Percentiles rank a stretch among this genome's conserved stretches.
These are phyloP conservation scores for Colletotrichum sp. DNA, from an alignment of 2,329 filamentous ascomycete genomes.

Conservation along the genomic window DNA sequence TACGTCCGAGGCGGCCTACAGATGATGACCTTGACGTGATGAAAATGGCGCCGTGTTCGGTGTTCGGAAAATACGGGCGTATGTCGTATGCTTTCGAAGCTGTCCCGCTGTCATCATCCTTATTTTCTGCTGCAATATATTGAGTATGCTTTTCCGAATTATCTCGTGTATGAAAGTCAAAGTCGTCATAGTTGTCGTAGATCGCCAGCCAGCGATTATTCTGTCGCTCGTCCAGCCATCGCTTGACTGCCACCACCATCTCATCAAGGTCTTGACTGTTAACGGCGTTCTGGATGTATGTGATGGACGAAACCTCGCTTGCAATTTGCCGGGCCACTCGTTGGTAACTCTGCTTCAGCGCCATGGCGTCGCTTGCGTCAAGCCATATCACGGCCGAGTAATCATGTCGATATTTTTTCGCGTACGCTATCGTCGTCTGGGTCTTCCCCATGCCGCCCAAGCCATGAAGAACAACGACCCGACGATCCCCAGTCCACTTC, in stretches of 20 bases:
- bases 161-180: conserved; percentile 25
- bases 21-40: conserved; percentile 42
- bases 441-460: conserved; percentile 52
- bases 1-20: conserved; percentile 33
- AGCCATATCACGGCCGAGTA: conserved; percentile 50
- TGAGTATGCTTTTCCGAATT: neutral
- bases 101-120: neutral
- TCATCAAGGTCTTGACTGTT: conserved; percentile 27
- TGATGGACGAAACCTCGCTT: conserved; percentile 26
- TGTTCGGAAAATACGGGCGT: conserved; percentile 30
- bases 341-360: conserved; percentile 39
- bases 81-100: conserved; percentile 33
- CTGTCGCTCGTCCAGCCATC: conserved; percentile 36
- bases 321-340: conserved; percentile 32
- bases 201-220: conserved; percentile 45
- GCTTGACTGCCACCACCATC: conserved; percentile 34
- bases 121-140: fast-evolving
- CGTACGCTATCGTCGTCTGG: conserved; percentile 43
- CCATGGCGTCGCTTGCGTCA: conserved; percentile 39
- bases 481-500: conserved; percentile 1
- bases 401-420: conserved; percentile 33
- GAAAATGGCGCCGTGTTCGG: conserved; percentile 41
- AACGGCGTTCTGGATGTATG: conserved; percentile 26
- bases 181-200: conserved; percentile 48
- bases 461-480: conserved; percentile 38